Evolutionary conservation across 345 rosid genomes (phyloP).

Genomic region (Aquilaria malaccensis): DNA sequence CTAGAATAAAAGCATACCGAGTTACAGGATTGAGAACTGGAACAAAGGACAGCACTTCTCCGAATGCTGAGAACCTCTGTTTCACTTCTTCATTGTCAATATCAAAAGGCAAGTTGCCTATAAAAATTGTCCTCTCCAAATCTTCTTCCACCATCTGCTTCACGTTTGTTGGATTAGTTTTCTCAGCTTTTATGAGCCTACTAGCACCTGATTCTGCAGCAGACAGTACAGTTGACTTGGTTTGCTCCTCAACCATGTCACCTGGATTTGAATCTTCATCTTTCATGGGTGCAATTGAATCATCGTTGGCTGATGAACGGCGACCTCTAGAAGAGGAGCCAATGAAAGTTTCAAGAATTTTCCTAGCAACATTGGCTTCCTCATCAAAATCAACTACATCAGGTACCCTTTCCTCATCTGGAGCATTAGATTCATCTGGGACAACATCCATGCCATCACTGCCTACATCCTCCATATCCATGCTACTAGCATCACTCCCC

Average conservation of each 20-base stretch:
- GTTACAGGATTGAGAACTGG: slow-evolving; percentile 86
- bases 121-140: slow-evolving; percentile 64
- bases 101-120: slow-evolving; percentile 86
- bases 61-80: slow-evolving; percentile 69
- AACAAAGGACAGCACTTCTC: slow-evolving; percentile 59
- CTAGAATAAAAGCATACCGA: slow-evolving; percentile 39
- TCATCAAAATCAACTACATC: slow-evolving; percentile 51
- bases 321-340: slow-evolving; percentile 36
- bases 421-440: slow-evolving; percentile 24
- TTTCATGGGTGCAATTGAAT: slow-evolving; percentile 15
- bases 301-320: slow-evolving; percentile 28
- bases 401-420: slow-evolving; percentile 26
- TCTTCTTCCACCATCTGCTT: slow-evolving; percentile 48
- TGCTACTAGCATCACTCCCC: slow-evolving; percentile 52
- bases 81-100: slow-evolving; percentile 58
- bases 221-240: slow-evolving; percentile 25
- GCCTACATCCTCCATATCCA: slow-evolving; percentile 50
- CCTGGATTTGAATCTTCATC: slow-evolving; percentile 23
- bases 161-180: slow-evolving; percentile 25
- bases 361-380: slow-evolving; percentile 72
- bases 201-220: slow-evolving; percentile 19
- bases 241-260: slow-evolving; percentile 17
- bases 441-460: slow-evolving; percentile 27
- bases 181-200: slow-evolving; percentile 31
- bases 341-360: slow-evolving; percentile 62